phyloP scores from a whole-genome alignment of 1,284 basidiomycete genomes.

The Anthracocystis panici-leucophaei region DNA sequence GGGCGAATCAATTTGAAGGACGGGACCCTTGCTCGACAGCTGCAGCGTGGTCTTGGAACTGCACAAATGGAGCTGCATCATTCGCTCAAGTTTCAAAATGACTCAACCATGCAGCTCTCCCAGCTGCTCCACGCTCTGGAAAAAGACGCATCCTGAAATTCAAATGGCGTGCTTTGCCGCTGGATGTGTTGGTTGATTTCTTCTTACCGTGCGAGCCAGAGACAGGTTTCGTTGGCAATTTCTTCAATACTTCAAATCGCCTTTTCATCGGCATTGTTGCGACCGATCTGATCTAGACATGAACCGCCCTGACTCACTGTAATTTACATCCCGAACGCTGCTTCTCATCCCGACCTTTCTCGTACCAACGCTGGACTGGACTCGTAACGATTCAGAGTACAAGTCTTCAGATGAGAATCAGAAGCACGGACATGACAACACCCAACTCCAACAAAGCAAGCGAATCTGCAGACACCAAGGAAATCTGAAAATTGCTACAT shows the following conservation, averaged over 20 bases:
- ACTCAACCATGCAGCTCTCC: constrained; percentile 31
- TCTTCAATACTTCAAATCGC: neutral
- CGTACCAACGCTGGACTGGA: neutral
- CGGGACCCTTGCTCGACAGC: neutral
- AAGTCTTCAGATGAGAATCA: neutral
- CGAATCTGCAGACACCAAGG: neutral
- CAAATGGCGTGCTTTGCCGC: constrained; percentile 28
- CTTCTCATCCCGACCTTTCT: neutral
- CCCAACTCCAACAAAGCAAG: neutral
- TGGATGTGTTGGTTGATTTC: neutral
- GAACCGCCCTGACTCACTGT: too few species aligned
- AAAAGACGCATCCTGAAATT: constrained; percentile 11
- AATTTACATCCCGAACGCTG: neutral
- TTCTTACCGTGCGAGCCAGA: constrained; percentile 19
- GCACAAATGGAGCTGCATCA: constrained; percentile 10
- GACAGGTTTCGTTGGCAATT: neutral
- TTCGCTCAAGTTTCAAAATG: constrained; percentile 10
- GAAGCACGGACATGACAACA: neutral
- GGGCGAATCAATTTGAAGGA: neutral
- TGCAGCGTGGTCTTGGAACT: neutral
- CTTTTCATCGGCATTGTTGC: constrained; percentile 7
- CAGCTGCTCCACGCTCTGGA: neutral
- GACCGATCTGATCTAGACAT: neutral
- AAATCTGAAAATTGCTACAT: constrained; percentile 10
- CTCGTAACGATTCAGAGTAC: neutral